These are phyloP conservation scores for Colletotrichum lini DNA, from an alignment of 2,329 filamentous ascomycete species.

Conservation along the genomic window DNA sequence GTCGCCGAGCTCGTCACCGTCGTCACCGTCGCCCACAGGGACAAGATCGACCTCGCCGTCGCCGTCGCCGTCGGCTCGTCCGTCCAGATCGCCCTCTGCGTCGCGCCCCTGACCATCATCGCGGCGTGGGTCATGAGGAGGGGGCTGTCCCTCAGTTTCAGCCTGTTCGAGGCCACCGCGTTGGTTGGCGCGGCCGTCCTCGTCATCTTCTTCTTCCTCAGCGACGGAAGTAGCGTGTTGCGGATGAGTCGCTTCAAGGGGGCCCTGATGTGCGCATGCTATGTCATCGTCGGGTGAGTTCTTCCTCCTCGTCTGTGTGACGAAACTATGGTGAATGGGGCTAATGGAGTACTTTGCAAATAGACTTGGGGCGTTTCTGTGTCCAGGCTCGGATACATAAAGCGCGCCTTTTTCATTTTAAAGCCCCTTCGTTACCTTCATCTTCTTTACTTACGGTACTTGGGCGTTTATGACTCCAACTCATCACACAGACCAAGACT, in stretches of 20 bases:
- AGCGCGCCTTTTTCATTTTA: too few species aligned
- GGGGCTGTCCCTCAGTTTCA: conserved; percentile 78
- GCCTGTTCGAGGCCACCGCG: conserved; percentile 81
- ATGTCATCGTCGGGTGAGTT: conserved; percentile 65
- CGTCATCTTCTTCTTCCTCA: conserved; percentile 82
- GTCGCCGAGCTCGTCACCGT: conserved; percentile 75
- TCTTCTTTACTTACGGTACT: neutral
- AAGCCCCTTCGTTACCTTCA: too few species aligned
- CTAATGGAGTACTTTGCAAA: neutral
- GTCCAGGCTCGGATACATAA: conserved; percentile 1
- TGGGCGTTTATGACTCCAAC: too few species aligned
- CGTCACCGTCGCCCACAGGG: conserved; percentile 70
- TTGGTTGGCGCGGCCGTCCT: conserved; percentile 80
- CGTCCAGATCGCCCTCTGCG: conserved; percentile 74
- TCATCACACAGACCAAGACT: too few species aligned
- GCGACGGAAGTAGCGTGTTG: conserved; percentile 79
- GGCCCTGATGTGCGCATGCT: conserved; percentile 67
- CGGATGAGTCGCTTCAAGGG: conserved; percentile 65
- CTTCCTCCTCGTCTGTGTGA: accelerated
- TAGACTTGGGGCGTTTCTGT: conserved; percentile 15
- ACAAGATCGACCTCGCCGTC: conserved; percentile 74
- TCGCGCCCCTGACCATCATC: conserved; percentile 72
- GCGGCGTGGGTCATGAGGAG: conserved; percentile 70
- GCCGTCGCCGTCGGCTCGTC: conserved; percentile 72
- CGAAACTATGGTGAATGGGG: neutral